Percentiles rank a stretch among this genome's conserved stretches.
These are phyloP conservation scores for Antrodiella citrinella DNA, from an alignment of 768 basidiomycete genomes.

Conservation along the genomic window DNA sequence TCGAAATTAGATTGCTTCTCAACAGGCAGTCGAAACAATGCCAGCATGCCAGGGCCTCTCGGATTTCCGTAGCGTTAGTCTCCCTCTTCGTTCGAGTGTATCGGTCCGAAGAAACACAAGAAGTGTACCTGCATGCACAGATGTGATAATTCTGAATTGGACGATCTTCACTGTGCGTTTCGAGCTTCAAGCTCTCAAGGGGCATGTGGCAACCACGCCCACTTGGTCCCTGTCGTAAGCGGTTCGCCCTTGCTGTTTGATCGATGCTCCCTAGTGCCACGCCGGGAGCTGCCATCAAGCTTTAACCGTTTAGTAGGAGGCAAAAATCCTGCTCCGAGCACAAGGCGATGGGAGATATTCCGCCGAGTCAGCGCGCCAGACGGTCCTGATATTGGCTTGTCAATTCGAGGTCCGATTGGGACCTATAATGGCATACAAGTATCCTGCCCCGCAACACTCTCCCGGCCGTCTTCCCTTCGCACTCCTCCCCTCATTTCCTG, in stretches of 20 bases:
- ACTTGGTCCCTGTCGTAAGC: not conserved
- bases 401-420: conserved; percentile 21
- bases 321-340: not conserved
- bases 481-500: conserved; percentile 3
- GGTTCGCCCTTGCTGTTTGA: conserved; percentile 6
- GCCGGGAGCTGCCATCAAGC: conserved; percentile 21
- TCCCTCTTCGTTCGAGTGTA: not conserved
- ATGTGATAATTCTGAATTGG: not conserved
- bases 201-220: too few relatives aligned
- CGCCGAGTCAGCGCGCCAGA: conserved; percentile 5
- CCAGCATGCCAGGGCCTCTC: not conserved
- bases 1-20: not conserved
- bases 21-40: not conserved
- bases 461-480: conserved; percentile 7
- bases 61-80: not conserved
- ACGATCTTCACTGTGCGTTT: not conserved
- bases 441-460: conserved; percentile 14
- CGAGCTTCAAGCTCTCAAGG: too few relatives aligned
- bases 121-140: not conserved
- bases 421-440: conserved; percentile 19
- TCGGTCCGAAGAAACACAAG: not conserved
- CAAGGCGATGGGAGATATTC: conserved; percentile 2
- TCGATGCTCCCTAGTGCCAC: conserved; percentile 6
- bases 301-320: conserved; percentile 18
- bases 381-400: conserved; percentile 5